A percentile compares a stretch with the other conserved stretches of the same genome.
These are phyloP conservation scores for Boletellus sp. DNA, from an alignment of 1,284 basidiomycete species.

Conservation along the genomic window DNA sequence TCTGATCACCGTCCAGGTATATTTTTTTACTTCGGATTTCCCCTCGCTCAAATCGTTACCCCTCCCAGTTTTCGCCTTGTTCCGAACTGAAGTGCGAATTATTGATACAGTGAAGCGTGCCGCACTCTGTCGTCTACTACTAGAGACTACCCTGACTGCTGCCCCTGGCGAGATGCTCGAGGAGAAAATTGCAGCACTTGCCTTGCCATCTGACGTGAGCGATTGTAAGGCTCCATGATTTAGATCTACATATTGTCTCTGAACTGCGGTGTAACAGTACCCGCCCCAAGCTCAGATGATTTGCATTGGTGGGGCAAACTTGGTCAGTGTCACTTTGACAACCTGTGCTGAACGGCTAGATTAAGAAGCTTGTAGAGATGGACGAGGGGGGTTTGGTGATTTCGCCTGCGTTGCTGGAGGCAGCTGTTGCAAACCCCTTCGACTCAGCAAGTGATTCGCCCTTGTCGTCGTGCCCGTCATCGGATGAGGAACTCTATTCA, in stretches of 20 bases:
- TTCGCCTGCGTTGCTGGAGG: slow-evolving; percentile 44
- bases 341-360: slow-evolving; percentile 2
- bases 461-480: slow-evolving; percentile 70
- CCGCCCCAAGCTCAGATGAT: slow-evolving; percentile 75
- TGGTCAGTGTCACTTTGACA: slow-evolving; percentile 41
- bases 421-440: slow-evolving; percentile 58
- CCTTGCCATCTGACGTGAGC: slow-evolving; percentile 39
- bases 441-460: slow-evolving; percentile 62
- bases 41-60: neutral
- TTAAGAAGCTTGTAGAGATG: slow-evolving; percentile 42
- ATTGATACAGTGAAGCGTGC: slow-evolving; percentile 77
- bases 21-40: neutral
- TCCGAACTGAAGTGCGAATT: slow-evolving; percentile 73
- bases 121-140: slow-evolving; percentile 64
- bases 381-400: slow-evolving; percentile 50
- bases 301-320: slow-evolving; percentile 72
- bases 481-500: slow-evolving; percentile 77
- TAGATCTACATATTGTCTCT: slow-evolving; percentile 2
- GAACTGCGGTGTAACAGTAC: slow-evolving; percentile 45
- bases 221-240: slow-evolving; percentile 30
- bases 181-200: slow-evolving; percentile 60
- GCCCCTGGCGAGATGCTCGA: slow-evolving; percentile 65
- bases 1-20: slow-evolving; percentile 93
- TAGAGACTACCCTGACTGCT: slow-evolving; percentile 59
- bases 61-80: slow-evolving; percentile 75